phyloP scores from a whole-genome alignment of 2,329 filamentous ascomycete species.

The Aureobasidium namibiae region DNA sequence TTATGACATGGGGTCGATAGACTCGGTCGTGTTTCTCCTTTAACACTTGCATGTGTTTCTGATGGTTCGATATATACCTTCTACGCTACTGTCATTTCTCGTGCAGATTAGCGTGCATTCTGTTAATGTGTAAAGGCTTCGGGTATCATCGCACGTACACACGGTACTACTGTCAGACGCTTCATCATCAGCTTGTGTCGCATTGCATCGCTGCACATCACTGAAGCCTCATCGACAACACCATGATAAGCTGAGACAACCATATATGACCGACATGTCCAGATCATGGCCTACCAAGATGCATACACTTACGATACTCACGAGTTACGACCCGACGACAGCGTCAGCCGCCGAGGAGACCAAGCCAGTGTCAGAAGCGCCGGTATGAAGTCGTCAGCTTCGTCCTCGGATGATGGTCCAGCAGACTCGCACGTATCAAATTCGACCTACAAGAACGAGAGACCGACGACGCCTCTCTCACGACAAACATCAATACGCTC shows the following conservation, averaged over 20 bases:
- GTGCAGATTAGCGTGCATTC: neutral
- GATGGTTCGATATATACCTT: neutral
- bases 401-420: neutral
- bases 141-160: too few species aligned
- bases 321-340: slow-evolving; percentile 15
- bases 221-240: neutral
- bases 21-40: neutral
- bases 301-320: slow-evolving; percentile 12
- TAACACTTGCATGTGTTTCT: neutral
- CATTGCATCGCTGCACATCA: neutral
- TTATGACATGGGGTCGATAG: neutral
- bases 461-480: slow-evolving; percentile 13
- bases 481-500: slow-evolving; percentile 13
- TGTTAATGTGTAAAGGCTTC: neutral
- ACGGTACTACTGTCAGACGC: neutral
- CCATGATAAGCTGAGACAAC: slow-evolving; percentile 1
- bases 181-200: neutral
- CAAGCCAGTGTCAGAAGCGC: slow-evolving; percentile 1
- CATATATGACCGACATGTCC: slow-evolving; percentile 1
- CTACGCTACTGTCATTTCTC: neutral
- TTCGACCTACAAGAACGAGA: neutral
- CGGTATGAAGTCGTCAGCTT: neutral
- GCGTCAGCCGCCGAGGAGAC: slow-evolving; percentile 14
- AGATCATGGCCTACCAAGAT: slow-evolving; percentile 4
- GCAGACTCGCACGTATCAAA: slow-evolving; percentile 3